Evolutionary conservation across 768 basidiomycete species (phyloP), one percentile per base, ranked within the genome.

Genomic region (Holtermannia corniformis): DNA sequence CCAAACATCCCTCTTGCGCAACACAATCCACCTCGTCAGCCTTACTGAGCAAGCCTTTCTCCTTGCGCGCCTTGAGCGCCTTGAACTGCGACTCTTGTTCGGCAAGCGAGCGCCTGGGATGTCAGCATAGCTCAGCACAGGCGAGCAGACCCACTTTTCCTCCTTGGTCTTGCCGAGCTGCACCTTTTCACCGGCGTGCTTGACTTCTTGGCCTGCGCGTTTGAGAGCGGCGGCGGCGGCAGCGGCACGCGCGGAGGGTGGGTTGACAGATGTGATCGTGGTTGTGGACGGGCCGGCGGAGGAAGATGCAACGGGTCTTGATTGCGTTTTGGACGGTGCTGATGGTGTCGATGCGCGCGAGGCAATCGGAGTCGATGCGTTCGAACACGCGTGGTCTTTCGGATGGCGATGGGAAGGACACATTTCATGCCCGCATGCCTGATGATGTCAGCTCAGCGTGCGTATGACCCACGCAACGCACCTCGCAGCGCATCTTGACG

Each of bases 381-480:
- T 37, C 16, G 32, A 37, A 42, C 69, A 71, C 4, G 45, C 43
- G 46, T 72, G 71, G 16, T 65, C 63, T 10, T 55, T 58, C 27
- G 60, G 52, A 45, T 63, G 59, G 14, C 71, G 66, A 61, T 72
- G 71, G 28, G 71, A 50, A 5, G 71, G 68, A 47, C 71, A 72
- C 51, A 70, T 68, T 5, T 58, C 24, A 26, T 62, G 67, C 48
- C 56, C 49, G 45, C 67, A 69, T 26, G 50, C 20, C 63, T 71
- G 28, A n/a, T 2, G 32, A 20, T 22, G 25, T 53, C 37, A 59
- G 54, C 43, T 27, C 2, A 7, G 27, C 27, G 40, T 40, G 10
- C 19, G 2, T 16, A 14, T 3, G 44, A 50, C 14, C 25, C 46
- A n/a, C 5, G 4, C 1, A 11, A 63, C 70, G 62, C 55, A 68